Percentiles rank a stretch among this genome's conserved stretches.
phyloP scores from a whole-genome alignment of 2,329 filamentous ascomycete genomes.

The Pseudocercospora fuligena region DNA sequence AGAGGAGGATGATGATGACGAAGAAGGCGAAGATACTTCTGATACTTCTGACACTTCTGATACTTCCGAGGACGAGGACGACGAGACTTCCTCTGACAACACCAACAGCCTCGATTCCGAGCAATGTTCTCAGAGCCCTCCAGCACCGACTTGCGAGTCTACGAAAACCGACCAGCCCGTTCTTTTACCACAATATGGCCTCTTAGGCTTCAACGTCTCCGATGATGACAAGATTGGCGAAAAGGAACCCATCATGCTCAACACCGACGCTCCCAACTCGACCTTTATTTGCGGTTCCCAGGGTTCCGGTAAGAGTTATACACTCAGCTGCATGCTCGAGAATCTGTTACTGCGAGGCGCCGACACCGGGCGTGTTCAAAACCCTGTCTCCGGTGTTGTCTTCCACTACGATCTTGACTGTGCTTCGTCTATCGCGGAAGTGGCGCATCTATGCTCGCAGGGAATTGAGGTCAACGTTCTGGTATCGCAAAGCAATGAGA shows the following conservation, averaged over 20 bases:
- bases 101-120: neutral
- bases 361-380: constrained; percentile 50
- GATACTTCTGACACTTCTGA: no score
- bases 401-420: constrained; percentile 62
- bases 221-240: constrained; percentile 16
- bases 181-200: constrained; percentile 34
- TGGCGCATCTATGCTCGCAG: constrained; percentile 57
- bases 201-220: constrained; percentile 34
- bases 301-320: constrained; percentile 63
- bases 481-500: constrained; percentile 56
- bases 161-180: neutral
- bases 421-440: constrained; percentile 60
- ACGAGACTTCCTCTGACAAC: neutral
- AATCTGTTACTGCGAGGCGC: constrained; percentile 58
- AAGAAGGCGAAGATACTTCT: no score
- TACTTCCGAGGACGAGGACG: no score
- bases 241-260: constrained; percentile 46
- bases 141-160: neutral
- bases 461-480: constrained; percentile 57
- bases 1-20: neutral
- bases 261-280: constrained; percentile 62
- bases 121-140: neutral
- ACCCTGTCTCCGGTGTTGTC: constrained; percentile 63
- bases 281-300: constrained; percentile 68
- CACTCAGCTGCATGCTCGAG: constrained; percentile 63